Evolutionary conservation across 2,329 filamentous ascomycete genomes (phyloP), one percentile per base, ranked within the genome.

Genomic region (Fusarium albosuccineum): DNA sequence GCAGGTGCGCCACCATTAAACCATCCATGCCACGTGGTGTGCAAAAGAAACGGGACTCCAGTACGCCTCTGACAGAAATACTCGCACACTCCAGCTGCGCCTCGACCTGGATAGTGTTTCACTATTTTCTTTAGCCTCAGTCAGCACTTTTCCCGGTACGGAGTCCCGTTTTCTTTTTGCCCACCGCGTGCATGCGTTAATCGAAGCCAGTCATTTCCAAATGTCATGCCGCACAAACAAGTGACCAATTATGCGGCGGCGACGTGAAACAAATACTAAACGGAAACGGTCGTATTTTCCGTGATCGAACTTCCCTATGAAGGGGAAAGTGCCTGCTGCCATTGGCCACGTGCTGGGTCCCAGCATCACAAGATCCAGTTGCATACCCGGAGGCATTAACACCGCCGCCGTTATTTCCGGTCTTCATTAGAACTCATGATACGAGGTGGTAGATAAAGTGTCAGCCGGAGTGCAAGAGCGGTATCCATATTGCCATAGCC

Each of bases 311-410:
- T 10, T 17, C 34, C 7, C 33, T 11, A 6, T 37, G n/a, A 3
- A 37, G 9, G 14, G 16, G 13, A 46, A n/a, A 41, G 40, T 41
- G 7, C 36, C 57, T 56, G 41, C 41, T 33, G 57, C 48, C 9
- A 48, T 33, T 61, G 6, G 14, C 36, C 60, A 61, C 48, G 48
- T 61, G 57, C 41, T 13, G 36, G 3, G 9, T 22, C 22, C 48
- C 9, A 16, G 26, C 1, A 42, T 62, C 60, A 61, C 30, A 42
- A 36, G 60, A 37, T n/a, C 5, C 11, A 2, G n/a, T 22, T 22
- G 17, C 17, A 22, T 22, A 22, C 17, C 17, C 17, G 2, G 45
- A 57, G 36, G 50, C n/a, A 16, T 16, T 4, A 30, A 16, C 0
- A 30, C 36, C 48, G 11, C 17, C 17, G 17, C 17, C 17, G 4